Percentiles rank a stretch among this genome's conserved stretches.
Evolutionary conservation across 2,329 filamentous ascomycete species (phyloP).

Genomic region (Botrytis paeoniae): DNA sequence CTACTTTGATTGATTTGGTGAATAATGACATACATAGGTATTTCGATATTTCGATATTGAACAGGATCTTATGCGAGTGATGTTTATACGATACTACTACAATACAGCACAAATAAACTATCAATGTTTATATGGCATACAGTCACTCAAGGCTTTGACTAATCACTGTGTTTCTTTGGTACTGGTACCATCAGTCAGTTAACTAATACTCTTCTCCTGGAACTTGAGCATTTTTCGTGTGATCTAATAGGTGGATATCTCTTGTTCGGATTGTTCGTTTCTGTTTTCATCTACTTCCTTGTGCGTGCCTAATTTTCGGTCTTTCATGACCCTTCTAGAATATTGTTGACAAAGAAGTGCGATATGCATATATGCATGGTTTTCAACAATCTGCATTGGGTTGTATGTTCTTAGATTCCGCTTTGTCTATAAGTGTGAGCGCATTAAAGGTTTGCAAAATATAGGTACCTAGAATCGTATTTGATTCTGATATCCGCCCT

Average conservation of each 20-base stretch:
- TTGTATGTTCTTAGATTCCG: neutral
- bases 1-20: neutral
- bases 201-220: neutral
- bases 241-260: neutral
- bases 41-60: neutral
- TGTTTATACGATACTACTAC: neutral
- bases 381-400: neutral
- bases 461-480: neutral
- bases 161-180: neutral
- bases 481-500: neutral
- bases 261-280: neutral
- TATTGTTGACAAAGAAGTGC: neutral
- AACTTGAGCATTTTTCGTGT: neutral
- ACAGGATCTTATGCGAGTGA: neutral
- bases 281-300: neutral
- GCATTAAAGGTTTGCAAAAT: neutral
- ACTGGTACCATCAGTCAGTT: neutral
- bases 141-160: neutral
- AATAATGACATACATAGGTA: neutral
- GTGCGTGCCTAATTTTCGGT: neutral
- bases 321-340: neutral
- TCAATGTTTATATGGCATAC: neutral
- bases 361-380: neutral
- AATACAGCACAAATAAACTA: neutral
- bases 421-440: neutral